A percentile compares a stretch with the other conserved stretches of the same genome.
phyloP scores from a whole-genome alignment of 2,329 filamentous ascomycete species.

The Alternaria viburni region DNA sequence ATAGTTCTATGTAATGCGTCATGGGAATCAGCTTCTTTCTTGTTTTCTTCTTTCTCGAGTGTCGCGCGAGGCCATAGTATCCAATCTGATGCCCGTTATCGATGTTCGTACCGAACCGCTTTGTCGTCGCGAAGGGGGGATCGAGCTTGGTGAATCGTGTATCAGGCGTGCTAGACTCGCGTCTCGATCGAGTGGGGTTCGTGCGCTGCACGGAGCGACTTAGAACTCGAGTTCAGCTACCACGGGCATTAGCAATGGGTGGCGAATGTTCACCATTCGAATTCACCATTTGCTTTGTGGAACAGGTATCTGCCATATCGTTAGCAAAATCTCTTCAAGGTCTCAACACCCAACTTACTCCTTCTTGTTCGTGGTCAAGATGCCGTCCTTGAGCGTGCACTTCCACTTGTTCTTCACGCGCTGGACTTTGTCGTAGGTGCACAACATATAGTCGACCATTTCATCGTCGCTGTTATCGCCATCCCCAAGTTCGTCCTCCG shows the following conservation, averaged over 20 bases:
- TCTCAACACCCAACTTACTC: conserved; percentile 63
- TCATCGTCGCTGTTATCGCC: conserved; percentile 88
- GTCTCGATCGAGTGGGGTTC: conserved; percentile 7
- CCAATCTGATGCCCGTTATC: conserved; percentile 5
- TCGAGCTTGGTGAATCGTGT: not conserved
- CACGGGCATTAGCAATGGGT: conserved; percentile 22
- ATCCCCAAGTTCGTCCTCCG: conserved; percentile 81
- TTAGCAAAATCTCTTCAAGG: conserved; percentile 3
- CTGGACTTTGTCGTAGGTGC: conserved; percentile 99
- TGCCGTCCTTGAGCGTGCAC: conserved; percentile 96
- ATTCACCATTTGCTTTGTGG: conserved; percentile 96
- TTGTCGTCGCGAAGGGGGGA: not conserved
- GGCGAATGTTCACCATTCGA: conserved; percentile 76
- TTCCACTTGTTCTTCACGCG: conserved; percentile 98
- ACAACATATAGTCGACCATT: conserved; percentile 90
- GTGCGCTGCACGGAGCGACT: conserved; percentile 16
- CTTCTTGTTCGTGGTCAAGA: conserved; percentile 89
- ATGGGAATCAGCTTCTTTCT: not conserved
- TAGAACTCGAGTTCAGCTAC: conserved; percentile 34
- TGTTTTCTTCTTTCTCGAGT: not conserved
- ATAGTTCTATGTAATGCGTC: not conserved
- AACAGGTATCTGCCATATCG: conserved; percentile 76
- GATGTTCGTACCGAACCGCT: not conserved
- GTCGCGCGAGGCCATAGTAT: not conserved
- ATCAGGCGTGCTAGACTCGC: conserved; percentile 3